These are phyloP conservation scores for Ustanciosporium gigantosporum DNA, from an alignment of 1,284 basidiomycete species.

Conservation along the genomic window DNA sequence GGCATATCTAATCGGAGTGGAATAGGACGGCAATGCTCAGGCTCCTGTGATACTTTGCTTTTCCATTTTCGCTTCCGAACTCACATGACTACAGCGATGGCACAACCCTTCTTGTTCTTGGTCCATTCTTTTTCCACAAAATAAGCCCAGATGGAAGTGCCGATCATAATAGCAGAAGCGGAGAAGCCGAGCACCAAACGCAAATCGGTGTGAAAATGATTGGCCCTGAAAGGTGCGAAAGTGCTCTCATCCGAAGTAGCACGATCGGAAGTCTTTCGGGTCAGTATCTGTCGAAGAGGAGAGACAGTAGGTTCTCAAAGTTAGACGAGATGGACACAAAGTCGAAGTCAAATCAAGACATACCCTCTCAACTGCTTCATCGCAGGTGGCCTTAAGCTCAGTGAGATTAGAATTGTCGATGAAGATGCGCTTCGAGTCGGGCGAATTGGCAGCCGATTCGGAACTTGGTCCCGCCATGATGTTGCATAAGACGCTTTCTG, in stretches of 20 bases:
- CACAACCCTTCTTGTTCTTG: conserved; percentile 44
- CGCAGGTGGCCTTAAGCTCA: conserved; percentile 54
- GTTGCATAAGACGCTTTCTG: too few relatives aligned
- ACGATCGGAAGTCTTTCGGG: background rate
- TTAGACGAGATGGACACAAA: background rate
- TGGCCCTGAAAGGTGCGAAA: conserved; percentile 48
- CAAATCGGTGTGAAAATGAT: conserved; percentile 50
- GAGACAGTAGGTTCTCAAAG: background rate
- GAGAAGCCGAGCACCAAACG: conserved; percentile 44
- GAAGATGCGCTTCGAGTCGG: conserved; percentile 29
- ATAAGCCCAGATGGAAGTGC: conserved; percentile 47
- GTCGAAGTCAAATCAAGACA: background rate
- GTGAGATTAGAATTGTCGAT: conserved; percentile 49
- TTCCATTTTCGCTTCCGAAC: too few relatives aligned
- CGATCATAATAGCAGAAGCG: conserved; percentile 53
- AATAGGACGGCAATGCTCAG: too few relatives aligned
- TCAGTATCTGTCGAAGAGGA: conserved; percentile 16
- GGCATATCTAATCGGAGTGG: conserved; percentile 32
- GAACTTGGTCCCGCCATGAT: too few relatives aligned
- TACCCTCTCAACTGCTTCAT: conserved; percentile 53
- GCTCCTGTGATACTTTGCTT: too few relatives aligned
- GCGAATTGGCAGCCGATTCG: too few relatives aligned
- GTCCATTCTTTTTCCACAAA: conserved; percentile 55
- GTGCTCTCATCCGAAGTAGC: background rate
- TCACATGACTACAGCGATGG: conserved; percentile 42